Conservation (phyloP, 257 asterid species). For the Lithospermum erythrorhizon region DNA sequence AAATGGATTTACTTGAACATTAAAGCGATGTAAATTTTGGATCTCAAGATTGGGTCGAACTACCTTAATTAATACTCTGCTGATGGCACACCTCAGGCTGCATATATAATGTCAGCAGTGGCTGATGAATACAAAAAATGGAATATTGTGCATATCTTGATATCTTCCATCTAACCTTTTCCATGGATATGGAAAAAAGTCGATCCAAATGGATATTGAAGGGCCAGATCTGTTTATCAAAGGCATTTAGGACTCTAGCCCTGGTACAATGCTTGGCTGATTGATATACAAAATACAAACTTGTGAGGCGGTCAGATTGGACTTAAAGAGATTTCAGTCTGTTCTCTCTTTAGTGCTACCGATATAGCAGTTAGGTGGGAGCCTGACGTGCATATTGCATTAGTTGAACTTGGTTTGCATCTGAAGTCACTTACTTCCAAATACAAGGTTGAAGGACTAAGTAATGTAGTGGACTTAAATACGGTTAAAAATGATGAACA, state of each 20-base stretch:
- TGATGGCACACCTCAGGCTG: constrained; percentile 90
- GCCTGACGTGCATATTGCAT: constrained; percentile 84
- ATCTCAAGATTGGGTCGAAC: constrained; percentile 97
- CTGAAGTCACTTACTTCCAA: constrained; percentile 51
- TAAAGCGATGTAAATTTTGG: constrained; percentile 91
- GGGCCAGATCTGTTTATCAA: constrained; percentile 81
- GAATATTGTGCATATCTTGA: constrained; percentile 77
- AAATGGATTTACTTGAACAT: constrained; percentile 61
- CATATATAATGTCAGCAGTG: constrained; percentile 54
- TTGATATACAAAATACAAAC: constrained; percentile 90
- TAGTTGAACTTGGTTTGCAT: constrained; percentile 74
- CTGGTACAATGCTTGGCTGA: constrained; percentile 60
- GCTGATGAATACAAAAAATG: constrained; percentile 39
- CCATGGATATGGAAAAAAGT: constrained; percentile 87
- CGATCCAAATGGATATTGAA: constrained; percentile 74
- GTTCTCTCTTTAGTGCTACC: constrained; percentile 96
- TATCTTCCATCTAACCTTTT: constrained; percentile 63
- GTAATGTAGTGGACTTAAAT: constrained; percentile 28
- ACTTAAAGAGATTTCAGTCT: constrained; percentile 77
- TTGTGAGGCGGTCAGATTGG: constrained; percentile 90
- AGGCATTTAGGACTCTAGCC: constrained; percentile 53
- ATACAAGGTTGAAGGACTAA: constrained; percentile 50
- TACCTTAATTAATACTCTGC: constrained; percentile 55
- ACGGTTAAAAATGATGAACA: constrained; percentile 24
- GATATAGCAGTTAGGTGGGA: constrained; percentile 96